These are phyloP conservation scores for Lyophyllum semitale DNA, from an alignment of 768 basidiomycete genomes.

Conservation along the genomic window DNA sequence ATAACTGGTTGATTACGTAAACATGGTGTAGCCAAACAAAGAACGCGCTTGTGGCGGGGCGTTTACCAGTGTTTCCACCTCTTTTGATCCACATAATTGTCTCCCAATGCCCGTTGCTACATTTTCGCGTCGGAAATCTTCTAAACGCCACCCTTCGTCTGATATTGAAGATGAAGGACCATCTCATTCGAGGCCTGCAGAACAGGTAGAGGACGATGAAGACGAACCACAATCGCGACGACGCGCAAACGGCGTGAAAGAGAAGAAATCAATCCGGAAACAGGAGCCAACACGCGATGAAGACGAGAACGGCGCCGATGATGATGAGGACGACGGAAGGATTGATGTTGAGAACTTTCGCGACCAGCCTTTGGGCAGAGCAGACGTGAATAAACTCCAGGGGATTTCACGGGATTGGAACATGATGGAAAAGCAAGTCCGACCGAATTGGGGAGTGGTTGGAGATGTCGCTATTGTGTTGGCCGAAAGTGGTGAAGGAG, in stretches of 20 bases:
- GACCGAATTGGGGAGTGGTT: constrained; percentile 47
- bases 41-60: constrained; percentile 35
- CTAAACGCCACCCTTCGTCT: constrained; percentile 49
- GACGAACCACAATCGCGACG: constrained; percentile 31
- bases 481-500: constrained; percentile 62
- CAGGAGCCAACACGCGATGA: constrained; percentile 23
- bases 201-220: constrained; percentile 49
- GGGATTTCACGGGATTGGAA: constrained; percentile 69
- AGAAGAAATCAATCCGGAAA: constrained; percentile 28
- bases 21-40: constrained; percentile 22
- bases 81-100: constrained; percentile 10
- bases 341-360: constrained; percentile 65
- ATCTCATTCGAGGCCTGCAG: constrained; percentile 30
- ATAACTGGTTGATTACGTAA: constrained; percentile 1
- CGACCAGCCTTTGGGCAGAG: constrained; percentile 65
- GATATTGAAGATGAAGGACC: constrained; percentile 61
- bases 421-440: constrained; percentile 49
- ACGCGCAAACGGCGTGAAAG: constrained; percentile 28
- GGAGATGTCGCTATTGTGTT: constrained; percentile 56
- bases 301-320: constrained; percentile 24
- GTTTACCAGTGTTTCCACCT: too few species aligned
- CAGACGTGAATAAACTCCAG: constrained; percentile 51
- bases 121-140: constrained; percentile 39
- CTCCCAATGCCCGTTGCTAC: constrained; percentile 38
- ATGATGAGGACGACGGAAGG: constrained; percentile 46